Percentiles rank a stretch among this genome's conserved stretches.
Conservation (phyloP, 768 basidiomycete species). For the Hemileccinum rubropunctum region DNA sequence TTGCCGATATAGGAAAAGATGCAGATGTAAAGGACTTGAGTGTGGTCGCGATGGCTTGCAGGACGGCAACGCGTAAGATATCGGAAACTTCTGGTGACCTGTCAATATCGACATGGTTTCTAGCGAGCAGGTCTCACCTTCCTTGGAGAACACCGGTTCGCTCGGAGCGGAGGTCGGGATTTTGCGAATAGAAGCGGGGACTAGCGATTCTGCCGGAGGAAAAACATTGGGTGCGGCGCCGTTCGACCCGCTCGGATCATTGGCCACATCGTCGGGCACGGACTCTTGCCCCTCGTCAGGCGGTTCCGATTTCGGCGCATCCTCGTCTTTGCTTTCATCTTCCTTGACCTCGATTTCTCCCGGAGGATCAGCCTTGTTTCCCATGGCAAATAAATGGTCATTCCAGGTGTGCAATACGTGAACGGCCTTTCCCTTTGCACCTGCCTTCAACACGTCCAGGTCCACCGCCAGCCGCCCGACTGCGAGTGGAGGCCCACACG, state of each 20-base stretch:
- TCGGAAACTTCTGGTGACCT: constrained; percentile 22
- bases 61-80: constrained; percentile 57
- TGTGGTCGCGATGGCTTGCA: constrained; percentile 61
- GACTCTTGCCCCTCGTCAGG: constrained; percentile 8
- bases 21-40: constrained; percentile 46
- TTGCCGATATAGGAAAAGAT: constrained; percentile 73
- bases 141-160: constrained; percentile 22
- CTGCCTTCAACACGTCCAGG: constrained; percentile 44
- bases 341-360: constrained; percentile 32
- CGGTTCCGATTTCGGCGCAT: constrained; percentile 11
- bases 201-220: constrained; percentile 10
- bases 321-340: constrained; percentile 7
- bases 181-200: constrained; percentile 2
- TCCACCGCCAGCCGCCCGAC: constrained; percentile 70
- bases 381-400: constrained; percentile 73
- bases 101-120: constrained; percentile 1
- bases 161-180: constrained; percentile 7
- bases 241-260: constrained; percentile 23
- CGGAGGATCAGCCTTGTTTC: constrained; percentile 59
- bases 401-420: constrained; percentile 72
- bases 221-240: constrained; percentile 10
- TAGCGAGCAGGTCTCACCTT: constrained; percentile 20
- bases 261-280: constrained; percentile 5
- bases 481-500: constrained; percentile 54
- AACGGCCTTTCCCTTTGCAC: constrained; percentile 76